Evolutionary conservation across 2,329 filamentous ascomycete species (phyloP).

Genomic region (Cladosporium sp.): DNA sequence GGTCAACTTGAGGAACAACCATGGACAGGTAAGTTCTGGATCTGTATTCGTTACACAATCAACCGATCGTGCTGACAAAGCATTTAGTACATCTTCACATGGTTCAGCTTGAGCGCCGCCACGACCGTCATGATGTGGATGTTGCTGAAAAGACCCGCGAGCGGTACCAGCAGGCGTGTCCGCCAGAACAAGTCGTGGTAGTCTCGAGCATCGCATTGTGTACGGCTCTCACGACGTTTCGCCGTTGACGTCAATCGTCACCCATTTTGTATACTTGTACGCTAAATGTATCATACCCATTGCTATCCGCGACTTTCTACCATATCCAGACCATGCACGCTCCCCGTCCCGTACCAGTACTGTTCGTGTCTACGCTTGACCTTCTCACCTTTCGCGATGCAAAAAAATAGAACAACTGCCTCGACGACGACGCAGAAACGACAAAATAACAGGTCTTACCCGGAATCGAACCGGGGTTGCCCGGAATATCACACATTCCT

Average conservation of each 20-base stretch:
- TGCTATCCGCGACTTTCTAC: not conserved
- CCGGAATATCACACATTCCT: not conserved
- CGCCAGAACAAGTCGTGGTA: constrained; percentile 24
- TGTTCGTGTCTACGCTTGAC: too few relatives aligned
- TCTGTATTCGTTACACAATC: not conserved
- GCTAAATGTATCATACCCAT: not conserved
- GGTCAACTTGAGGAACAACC: constrained; percentile 93
- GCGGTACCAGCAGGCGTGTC: constrained; percentile 21
- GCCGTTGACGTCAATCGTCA: not conserved
- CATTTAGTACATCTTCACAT: constrained; percentile 82
- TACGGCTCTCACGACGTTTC: not conserved
- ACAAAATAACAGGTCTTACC: too few relatives aligned
- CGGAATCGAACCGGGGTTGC: not conserved
- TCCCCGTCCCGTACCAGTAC: too few relatives aligned
- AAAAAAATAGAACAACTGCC: too few relatives aligned
- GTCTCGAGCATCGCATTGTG: not conserved
- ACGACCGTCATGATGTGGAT: constrained; percentile 96
- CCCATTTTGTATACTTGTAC: not conserved
- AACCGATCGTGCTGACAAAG: not conserved
- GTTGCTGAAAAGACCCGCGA: constrained; percentile 79
- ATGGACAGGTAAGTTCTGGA: constrained; percentile 59
- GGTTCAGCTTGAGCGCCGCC: constrained; percentile 76
- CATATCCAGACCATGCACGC: too few relatives aligned
- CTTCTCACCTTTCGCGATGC: too few relatives aligned
- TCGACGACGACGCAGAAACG: too few relatives aligned